Percentiles rank a stretch among this genome's conserved stretches.
These are phyloP conservation scores for Nitzschia palea DNA, from an alignment of 108 stramenopile species.

Conservation along the genomic window DNA sequence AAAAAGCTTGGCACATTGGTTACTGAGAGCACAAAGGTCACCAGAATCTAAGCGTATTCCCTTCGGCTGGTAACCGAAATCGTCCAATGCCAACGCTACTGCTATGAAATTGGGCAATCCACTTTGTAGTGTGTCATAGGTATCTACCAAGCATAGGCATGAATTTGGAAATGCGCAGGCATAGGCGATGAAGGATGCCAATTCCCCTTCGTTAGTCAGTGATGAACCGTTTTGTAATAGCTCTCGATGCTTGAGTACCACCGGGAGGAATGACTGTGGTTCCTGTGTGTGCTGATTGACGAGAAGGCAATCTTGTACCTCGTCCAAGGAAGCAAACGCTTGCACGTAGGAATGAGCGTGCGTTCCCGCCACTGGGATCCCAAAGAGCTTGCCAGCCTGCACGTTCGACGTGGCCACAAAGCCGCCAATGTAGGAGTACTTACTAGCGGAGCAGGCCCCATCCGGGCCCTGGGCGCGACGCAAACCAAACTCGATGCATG, in stretches of 20 bases:
- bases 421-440: slow-evolving; percentile 93
- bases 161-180: slow-evolving; percentile 90
- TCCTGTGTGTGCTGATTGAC: slow-evolving; percentile 32
- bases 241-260: slow-evolving; percentile 63
- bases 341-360: slow-evolving; percentile 98
- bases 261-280: slow-evolving; percentile 39
- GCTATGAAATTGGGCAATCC: slow-evolving; percentile 93
- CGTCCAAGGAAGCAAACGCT: slow-evolving; percentile 72
- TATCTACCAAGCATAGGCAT: slow-evolving; percentile 97
- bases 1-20: slow-evolving; percentile 60
- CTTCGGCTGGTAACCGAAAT: slow-evolving; percentile 84
- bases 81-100: slow-evolving; percentile 89
- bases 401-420: slow-evolving; percentile 97
- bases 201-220: slow-evolving; percentile 90
- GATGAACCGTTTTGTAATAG: slow-evolving; percentile 20
- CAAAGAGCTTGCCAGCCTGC: slow-evolving; percentile 87
- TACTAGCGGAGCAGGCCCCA: slow-evolving; percentile 88
- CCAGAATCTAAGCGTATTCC: slow-evolving; percentile 96
- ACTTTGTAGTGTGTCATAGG: slow-evolving; percentile 93
- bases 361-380: slow-evolving; percentile 87
- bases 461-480: slow-evolving; percentile 98
- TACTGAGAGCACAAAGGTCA: slow-evolving; percentile 88
- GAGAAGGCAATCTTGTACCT: slow-evolving; percentile 55
- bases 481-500: slow-evolving; percentile 95
- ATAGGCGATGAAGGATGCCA: slow-evolving; percentile 96